Evolutionary conservation across 169 alveolate genomes (phyloP).

Genomic region (Plasmodium cynomolgi): DNA sequence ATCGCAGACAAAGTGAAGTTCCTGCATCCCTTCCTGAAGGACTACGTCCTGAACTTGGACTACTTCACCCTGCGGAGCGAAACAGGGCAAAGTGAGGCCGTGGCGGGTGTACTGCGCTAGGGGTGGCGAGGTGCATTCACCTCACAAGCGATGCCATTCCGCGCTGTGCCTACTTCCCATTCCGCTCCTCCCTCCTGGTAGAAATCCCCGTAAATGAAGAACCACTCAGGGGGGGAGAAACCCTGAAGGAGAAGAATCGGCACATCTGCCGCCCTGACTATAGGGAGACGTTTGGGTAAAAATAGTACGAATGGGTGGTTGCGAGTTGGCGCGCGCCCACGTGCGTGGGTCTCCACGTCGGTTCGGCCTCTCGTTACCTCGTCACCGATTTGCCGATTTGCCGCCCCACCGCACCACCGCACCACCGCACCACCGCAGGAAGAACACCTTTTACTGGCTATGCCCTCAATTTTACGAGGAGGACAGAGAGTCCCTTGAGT

Average conservation of each 20-base stretch:
- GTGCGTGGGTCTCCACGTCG: background rate
- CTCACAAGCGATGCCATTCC: background rate
- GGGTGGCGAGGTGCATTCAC: background rate
- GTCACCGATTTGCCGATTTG: background rate
- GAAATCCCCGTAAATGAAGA: constrained; percentile 33
- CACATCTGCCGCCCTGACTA: constrained; percentile 1
- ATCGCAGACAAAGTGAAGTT: constrained; percentile 19
- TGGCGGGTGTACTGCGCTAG: background rate
- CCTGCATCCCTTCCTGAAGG: constrained; percentile 17
- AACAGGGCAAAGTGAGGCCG: background rate
- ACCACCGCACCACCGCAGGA: background rate
- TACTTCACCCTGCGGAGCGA: constrained; percentile 5
- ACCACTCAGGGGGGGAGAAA: background rate
- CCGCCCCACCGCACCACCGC: background rate
- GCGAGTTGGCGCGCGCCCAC: background rate
- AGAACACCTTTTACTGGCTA: constrained; percentile 34
- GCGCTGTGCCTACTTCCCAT: background rate
- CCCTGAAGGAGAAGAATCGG: background rate
- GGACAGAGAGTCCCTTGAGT: background rate
- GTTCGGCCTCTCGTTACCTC: background rate
- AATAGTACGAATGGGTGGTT: background rate
- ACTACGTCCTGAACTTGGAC: constrained; percentile 37
- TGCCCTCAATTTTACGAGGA: constrained; percentile 45
- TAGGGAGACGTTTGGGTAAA: constrained; percentile 8
- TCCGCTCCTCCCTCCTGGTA: background rate